phyloP scores from a whole-genome alignment of 169 alveolate genomes.

The Cryptosporidium muris region DNA sequence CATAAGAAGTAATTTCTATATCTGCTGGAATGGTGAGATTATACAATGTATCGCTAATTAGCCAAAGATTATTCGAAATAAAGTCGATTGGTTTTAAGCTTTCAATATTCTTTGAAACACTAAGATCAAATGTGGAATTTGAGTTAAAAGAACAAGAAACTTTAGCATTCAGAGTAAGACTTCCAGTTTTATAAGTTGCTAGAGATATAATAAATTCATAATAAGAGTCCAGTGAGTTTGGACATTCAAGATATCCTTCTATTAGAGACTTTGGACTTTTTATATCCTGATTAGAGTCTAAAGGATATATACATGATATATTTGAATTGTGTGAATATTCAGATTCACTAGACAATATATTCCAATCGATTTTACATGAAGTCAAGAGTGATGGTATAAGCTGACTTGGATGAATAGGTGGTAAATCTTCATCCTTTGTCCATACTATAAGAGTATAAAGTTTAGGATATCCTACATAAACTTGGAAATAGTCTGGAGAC shows the following conservation, averaged over 20 bases:
- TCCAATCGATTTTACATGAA: constrained; percentile 11
- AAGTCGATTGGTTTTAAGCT: constrained; percentile 1
- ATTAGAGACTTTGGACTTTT: neutral
- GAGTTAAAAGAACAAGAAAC: constrained; percentile 25
- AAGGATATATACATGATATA: no score
- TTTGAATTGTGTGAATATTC: no score
- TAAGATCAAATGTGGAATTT: neutral
- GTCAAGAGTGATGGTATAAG: constrained; percentile 19
- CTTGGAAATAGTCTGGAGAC: constrained; percentile 10
- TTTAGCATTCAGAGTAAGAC: constrained; percentile 5
- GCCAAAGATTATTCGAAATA: constrained; percentile 23
- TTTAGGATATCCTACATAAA: constrained; percentile 36
- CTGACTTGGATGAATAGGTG: constrained; percentile 21
- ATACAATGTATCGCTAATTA: constrained; percentile 24
- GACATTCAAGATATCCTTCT: neutral
- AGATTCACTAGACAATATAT: neutral
- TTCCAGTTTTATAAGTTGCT: constrained; percentile 13
- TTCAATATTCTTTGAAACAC: constrained; percentile 13
- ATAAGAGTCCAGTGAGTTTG: neutral
- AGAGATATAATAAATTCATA: constrained; percentile 10
- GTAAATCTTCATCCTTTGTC: neutral
- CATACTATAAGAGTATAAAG: constrained; percentile 13
- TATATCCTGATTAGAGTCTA: no score
- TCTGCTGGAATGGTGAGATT: constrained; percentile 8
- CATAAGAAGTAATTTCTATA: neutral